A percentile compares a stretch with the other conserved stretches of the same genome.
phyloP scores from a whole-genome alignment of 2,329 filamentous ascomycete species.

The Madurella mycetomatis region DNA sequence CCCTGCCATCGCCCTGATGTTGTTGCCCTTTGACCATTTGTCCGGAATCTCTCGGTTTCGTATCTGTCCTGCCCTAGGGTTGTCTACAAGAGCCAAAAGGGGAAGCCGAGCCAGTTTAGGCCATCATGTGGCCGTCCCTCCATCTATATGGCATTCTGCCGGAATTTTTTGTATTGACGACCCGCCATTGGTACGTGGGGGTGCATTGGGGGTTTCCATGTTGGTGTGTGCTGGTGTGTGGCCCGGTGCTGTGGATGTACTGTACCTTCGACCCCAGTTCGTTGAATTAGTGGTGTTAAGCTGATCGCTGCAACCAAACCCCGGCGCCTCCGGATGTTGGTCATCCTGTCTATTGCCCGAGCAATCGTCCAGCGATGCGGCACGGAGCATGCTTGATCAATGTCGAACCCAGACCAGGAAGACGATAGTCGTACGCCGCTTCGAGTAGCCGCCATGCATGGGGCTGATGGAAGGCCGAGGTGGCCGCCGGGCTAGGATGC shows the following conservation, averaged over 20 bases:
- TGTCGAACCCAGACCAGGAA: neutral
- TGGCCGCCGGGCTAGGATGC: too few relatives aligned
- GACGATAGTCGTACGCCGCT: too few relatives aligned
- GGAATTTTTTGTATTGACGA: neutral
- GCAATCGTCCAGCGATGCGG: neutral
- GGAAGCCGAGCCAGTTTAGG: neutral
- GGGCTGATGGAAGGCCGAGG: too few relatives aligned
- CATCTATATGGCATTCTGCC: too few relatives aligned
- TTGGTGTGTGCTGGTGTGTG: too few relatives aligned
- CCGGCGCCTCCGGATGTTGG: neutral
- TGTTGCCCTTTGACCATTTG: too few relatives aligned
- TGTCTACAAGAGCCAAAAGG: slow-evolving; percentile 1
- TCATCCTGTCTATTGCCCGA: neutral
- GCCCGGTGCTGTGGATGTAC: too few relatives aligned
- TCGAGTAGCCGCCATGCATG: too few relatives aligned
- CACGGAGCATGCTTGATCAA: neutral
- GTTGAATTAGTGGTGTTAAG: neutral
- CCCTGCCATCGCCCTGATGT: neutral
- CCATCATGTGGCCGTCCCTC: neutral
- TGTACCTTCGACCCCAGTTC: too few relatives aligned
- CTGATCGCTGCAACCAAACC: slow-evolving; percentile 5
- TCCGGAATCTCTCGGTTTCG: neutral
- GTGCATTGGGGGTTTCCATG: neutral
- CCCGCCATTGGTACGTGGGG: slow-evolving; percentile 5
- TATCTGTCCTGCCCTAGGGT: neutral